phyloP scores from a whole-genome alignment of 331 rosid species.

The Quercus phellos region DNA sequence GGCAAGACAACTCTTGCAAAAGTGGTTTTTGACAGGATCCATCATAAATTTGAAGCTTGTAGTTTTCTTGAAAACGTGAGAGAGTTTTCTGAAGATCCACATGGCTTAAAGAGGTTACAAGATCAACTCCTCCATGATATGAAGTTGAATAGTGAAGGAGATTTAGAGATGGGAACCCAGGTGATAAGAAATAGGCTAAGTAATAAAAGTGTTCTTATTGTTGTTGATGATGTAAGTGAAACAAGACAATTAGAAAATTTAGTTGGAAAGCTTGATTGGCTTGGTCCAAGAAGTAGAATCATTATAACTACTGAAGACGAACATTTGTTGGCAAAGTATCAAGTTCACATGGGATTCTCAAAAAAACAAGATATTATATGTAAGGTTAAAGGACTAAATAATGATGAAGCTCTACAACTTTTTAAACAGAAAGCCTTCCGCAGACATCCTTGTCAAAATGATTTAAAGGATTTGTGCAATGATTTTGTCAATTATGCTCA shows the following conservation, averaged over 20 bases:
- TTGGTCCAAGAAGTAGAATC: too few species aligned
- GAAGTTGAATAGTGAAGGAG: too few species aligned
- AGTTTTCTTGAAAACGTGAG: background rate
- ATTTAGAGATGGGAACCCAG: background rate
- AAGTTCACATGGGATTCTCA: too few species aligned
- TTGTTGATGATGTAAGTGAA: background rate
- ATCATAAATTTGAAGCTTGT: background rate
- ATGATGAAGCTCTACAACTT: accelerated
- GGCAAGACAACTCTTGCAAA: background rate
- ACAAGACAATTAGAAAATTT: accelerated
- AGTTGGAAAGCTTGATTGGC: too few species aligned
- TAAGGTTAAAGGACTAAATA: accelerated
- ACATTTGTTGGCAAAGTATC: accelerated
- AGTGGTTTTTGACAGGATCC: accelerated
- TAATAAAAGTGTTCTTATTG: background rate
- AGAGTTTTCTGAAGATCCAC: background rate
- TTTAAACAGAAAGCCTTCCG: too few species aligned
- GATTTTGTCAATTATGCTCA: too few species aligned
- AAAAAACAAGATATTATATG: too few species aligned
- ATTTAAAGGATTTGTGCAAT: too few species aligned
- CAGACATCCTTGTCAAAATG: too few species aligned
- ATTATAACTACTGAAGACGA: accelerated
- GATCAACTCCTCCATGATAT: background rate
- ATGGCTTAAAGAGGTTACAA: accelerated
- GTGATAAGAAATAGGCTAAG: accelerated